A percentile compares a stretch with the other conserved stretches of the same genome.
Evolutionary conservation across 2,329 filamentous ascomycete species (phyloP).

Genomic region (Huntiella moniliformis): DNA sequence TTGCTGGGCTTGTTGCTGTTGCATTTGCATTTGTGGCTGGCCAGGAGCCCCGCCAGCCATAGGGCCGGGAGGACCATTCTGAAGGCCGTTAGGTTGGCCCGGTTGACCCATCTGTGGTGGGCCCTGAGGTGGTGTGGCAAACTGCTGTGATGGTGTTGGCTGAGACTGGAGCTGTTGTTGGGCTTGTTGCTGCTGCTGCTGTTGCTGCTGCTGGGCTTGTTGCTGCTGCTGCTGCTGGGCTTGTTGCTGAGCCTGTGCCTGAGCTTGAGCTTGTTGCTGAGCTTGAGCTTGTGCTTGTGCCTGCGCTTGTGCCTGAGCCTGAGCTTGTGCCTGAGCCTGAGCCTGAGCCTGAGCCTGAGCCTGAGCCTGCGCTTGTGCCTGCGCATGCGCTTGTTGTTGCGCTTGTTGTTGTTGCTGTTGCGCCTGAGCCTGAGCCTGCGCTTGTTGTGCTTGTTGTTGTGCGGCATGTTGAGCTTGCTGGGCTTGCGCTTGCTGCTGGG

Average conservation of each 20-base stretch:
- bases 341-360: constrained; percentile 18
- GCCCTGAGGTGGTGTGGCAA: not conserved
- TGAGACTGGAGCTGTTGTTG: constrained; percentile 16
- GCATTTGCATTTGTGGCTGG: not conserved
- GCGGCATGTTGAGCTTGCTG: constrained; percentile 15
- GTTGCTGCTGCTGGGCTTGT: constrained; percentile 1
- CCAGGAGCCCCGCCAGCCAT: no score
- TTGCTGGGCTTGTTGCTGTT: constrained; percentile 2
- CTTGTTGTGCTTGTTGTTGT: constrained; percentile 19
- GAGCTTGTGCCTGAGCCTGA: constrained; percentile 18
- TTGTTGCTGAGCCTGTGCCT: not conserved
- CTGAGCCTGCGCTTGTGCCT: constrained; percentile 3
- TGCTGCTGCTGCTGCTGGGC: constrained; percentile 16
- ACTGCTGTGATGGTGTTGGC: constrained; percentile 15
- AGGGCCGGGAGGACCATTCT: no score
- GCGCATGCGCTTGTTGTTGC: not conserved
- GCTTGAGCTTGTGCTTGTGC: constrained; percentile 16
- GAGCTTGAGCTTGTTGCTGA: not conserved
- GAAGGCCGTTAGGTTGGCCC: not conserved
- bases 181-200: not conserved
- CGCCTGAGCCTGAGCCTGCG: constrained; percentile 20
- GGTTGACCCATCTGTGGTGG: no score
- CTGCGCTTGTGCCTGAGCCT: constrained; percentile 16
- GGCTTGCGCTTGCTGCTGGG: not conserved
- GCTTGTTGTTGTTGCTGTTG: constrained; percentile 7